phyloP scores from a whole-genome alignment of 2,329 filamentous ascomycete genomes.

The Aspergillus sp. region DNA sequence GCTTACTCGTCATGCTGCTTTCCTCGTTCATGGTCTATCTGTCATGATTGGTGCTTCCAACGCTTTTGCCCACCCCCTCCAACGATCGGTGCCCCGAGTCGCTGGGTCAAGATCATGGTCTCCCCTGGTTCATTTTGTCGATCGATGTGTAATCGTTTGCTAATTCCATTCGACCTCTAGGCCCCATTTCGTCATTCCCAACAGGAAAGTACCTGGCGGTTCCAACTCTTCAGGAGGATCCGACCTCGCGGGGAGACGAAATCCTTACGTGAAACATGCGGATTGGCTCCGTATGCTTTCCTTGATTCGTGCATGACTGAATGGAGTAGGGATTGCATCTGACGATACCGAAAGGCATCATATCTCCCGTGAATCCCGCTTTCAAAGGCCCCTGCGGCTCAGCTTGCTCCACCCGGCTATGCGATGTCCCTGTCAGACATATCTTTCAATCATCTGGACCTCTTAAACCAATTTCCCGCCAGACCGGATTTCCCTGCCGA shows the following conservation, averaged over 20 bases:
- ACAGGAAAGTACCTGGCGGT: slow-evolving; percentile 4
- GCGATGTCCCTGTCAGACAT: slow-evolving; percentile 39
- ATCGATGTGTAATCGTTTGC: slow-evolving; percentile 2
- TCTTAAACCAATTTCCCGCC: slow-evolving; percentile 29
- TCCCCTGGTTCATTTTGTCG: not conserved
- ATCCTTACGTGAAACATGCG: slow-evolving; percentile 14
- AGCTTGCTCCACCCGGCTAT: slow-evolving; percentile 13
- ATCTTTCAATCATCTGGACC: slow-evolving; percentile 31
- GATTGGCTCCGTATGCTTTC: slow-evolving; percentile 13
- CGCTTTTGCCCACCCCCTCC: not conserved
- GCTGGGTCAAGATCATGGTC: not conserved
- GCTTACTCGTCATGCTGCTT: slow-evolving; percentile 4
- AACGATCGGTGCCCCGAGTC: not conserved
- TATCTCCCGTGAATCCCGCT: slow-evolving; percentile 10
- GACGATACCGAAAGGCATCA: slow-evolving; percentile 8
- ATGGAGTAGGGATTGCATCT: not conserved
- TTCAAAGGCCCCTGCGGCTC: slow-evolving; percentile 11
- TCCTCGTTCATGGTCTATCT: not conserved
- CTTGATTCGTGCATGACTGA: not conserved
- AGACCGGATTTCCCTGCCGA: slow-evolving; percentile 26
- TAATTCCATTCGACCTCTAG: slow-evolving; percentile 10
- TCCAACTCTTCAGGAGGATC: slow-evolving; percentile 5
- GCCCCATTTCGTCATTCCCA: slow-evolving; percentile 5
- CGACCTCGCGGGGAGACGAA: slow-evolving; percentile 1
- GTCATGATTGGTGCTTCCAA: not conserved